phyloP scores from a whole-genome alignment of 768 basidiomycete genomes.

The Dioszegia crocea region DNA sequence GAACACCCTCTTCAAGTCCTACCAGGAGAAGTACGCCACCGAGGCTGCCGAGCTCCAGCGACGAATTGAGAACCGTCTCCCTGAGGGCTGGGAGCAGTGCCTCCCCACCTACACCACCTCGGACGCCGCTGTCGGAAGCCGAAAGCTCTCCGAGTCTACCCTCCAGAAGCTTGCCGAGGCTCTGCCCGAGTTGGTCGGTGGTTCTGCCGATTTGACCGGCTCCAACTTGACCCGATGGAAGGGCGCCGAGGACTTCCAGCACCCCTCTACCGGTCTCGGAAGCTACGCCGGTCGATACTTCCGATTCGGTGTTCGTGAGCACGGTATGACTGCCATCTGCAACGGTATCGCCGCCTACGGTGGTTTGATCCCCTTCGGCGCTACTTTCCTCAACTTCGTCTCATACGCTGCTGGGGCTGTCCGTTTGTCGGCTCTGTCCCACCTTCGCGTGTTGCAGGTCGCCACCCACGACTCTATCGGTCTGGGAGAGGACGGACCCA shows the following conservation, averaged over 20 bases:
- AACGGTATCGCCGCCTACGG: conserved; percentile 89
- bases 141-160: conserved; percentile 88
- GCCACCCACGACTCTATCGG: conserved; percentile 95
- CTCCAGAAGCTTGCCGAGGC: conserved; percentile 68
- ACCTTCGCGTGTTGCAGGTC: conserved; percentile 89
- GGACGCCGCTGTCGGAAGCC: conserved; percentile 81
- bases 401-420: conserved; percentile 91
- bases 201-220: conserved; percentile 87
- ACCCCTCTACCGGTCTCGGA: conserved; percentile 76
- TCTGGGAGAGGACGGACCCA: conserved; percentile 79
- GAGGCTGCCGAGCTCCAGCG: conserved; percentile 83
- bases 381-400: conserved; percentile 93
- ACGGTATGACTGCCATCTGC: conserved; percentile 92
- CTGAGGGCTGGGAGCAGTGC: conserved; percentile 76
- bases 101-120: conserved; percentile 79
- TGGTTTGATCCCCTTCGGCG: conserved; percentile 81
- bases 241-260: conserved; percentile 76
- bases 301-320: conserved; percentile 95
- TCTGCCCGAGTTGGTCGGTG: conserved; percentile 78
- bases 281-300: conserved; percentile 82
- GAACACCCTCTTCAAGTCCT: conserved; percentile 63
- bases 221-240: conserved; percentile 74
- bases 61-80: conserved; percentile 75
- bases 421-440: conserved; percentile 79
- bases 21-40: conserved; percentile 71